Base-by-base conservation (phyloP, 2,329 filamentous ascomycete species). In the Annulohypoxylon truncatum region DNA sequence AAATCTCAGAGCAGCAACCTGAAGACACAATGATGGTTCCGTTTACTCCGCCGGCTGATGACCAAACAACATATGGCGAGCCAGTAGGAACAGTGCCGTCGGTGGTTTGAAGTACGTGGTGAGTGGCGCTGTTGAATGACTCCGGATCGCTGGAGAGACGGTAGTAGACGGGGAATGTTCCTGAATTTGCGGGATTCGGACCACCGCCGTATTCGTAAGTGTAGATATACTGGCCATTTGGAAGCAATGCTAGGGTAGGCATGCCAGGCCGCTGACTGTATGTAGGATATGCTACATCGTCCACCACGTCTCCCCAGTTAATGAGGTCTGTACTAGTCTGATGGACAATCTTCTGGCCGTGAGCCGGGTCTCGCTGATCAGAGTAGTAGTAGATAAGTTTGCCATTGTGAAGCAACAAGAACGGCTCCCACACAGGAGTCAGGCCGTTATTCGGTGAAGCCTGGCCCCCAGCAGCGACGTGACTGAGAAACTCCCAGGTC, bases 401-500 rank as follows among this genome's bases (percentile, higher is more conserved):
- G 56, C 85, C 82, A 60, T 90, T 78, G 75, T 89, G 83, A 46
- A 84, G 80, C 75, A 87, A 74, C 42, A 92, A 77, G 76, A 90
- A 92, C 0, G 90, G 90, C 76, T 93, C 91, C 90, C 90, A 93
- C 18, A 93, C 87, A 0, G 90, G 89, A 0, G 88, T 90, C 35
- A 88, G 76, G 1, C 88, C 90, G 72, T 92, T 91, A 72, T 87
- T 83, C 2, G 89, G 85, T 0, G 80, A 72, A 1, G 89, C 89
- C 48, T 82, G 82, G n/a, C 89, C 89, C 31, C 90, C 90, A 1
- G 81, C 79, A 0, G 89, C 90, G 46, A 92, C 85, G 69, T 88
- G 84, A 63, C 86, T 89, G 55, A 92, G 84, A 69, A 92, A 92
- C 26, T 85, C 79, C 90, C 90, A 93, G 1, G 84, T 89, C 31